These are phyloP conservation scores for Lepiota subincarnata DNA, from an alignment of 768 basidiomycete species.

Conservation along the genomic window DNA sequence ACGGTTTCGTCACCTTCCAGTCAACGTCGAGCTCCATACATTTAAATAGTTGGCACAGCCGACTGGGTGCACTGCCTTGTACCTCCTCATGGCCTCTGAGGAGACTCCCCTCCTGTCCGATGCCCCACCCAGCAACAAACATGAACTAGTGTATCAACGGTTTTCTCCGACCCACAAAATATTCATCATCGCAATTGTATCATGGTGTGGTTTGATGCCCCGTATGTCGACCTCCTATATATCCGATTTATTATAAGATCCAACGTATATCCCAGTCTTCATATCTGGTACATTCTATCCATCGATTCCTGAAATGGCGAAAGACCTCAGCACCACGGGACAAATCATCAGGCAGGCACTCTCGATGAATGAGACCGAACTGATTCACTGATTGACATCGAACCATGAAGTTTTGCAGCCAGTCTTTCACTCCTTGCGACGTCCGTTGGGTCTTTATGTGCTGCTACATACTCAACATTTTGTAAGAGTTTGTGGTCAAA, in stretches of 20 bases:
- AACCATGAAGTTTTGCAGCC: slow-evolving; percentile 26
- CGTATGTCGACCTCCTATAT: slow-evolving; percentile 2
- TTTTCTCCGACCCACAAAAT: slow-evolving; percentile 11
- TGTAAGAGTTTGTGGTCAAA: slow-evolving; percentile 21
- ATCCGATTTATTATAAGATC: neutral
- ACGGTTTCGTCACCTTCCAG: no score
- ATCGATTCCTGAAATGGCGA: slow-evolving; percentile 15
- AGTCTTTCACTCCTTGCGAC: slow-evolving; percentile 30
- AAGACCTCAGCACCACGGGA: slow-evolving; percentile 12
- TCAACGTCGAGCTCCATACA: no score
- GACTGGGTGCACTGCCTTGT: no score
- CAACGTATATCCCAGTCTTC: slow-evolving; percentile 8
- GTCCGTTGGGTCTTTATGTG: slow-evolving; percentile 28
- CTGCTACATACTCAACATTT: slow-evolving; percentile 44
- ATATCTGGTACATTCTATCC: slow-evolving; percentile 14
- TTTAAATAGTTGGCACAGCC: no score
- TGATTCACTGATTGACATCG: neutral
- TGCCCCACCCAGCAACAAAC: neutral
- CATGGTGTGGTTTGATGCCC: slow-evolving; percentile 17
- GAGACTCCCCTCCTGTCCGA: neutral
- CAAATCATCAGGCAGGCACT: slow-evolving; percentile 8
- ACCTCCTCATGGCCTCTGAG: neutral
- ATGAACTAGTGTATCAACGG: neutral
- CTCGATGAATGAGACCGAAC: no score
- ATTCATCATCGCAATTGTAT: slow-evolving; percentile 12